A percentile compares a stretch with the other conserved stretches of the same genome.
phyloP scores from a whole-genome alignment of 768 basidiomycete genomes.

The Termitomyces bulborhizus region DNA sequence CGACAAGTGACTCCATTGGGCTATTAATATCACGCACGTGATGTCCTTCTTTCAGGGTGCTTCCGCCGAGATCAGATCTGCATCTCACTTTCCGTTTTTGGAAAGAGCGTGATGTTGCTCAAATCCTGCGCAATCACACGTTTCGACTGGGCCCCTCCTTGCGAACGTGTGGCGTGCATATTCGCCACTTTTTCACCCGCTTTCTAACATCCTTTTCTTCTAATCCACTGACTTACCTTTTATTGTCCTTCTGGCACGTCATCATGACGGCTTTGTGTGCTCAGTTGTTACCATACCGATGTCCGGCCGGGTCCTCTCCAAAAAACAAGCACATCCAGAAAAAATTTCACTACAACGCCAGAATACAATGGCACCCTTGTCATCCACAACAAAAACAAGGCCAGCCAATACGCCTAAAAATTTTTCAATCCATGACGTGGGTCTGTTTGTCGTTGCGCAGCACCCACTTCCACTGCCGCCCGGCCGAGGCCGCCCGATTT shows the following conservation, averaged over 20 bases:
- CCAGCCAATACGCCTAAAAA: too few species aligned
- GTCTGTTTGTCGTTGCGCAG: neutral
- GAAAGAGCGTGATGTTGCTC: constrained; percentile 7
- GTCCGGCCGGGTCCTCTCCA: neutral
- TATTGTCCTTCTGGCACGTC: neutral
- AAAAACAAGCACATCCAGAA: neutral
- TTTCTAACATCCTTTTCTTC: neutral
- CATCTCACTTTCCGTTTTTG: neutral
- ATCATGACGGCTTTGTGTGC: neutral
- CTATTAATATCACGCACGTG: constrained; percentile 18
- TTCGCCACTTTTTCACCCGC: constrained; percentile 9
- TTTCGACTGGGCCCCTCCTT: constrained; percentile 16
- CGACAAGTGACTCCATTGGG: constrained; percentile 26
- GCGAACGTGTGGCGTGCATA: constrained; percentile 24
- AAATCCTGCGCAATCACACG: constrained; percentile 23
- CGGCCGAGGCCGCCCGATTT: neutral
- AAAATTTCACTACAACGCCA: neutral
- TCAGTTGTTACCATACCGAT: neutral
- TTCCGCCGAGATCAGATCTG: constrained; percentile 16
- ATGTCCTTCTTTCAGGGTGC: constrained; percentile 11
- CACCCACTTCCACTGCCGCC: neutral
- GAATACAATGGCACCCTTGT: neutral
- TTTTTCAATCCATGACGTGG: neutral
- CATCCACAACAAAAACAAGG: neutral
- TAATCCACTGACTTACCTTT: neutral